Conservation (phyloP, 257 asterid genomes). For the Ilex asprella region DNA sequence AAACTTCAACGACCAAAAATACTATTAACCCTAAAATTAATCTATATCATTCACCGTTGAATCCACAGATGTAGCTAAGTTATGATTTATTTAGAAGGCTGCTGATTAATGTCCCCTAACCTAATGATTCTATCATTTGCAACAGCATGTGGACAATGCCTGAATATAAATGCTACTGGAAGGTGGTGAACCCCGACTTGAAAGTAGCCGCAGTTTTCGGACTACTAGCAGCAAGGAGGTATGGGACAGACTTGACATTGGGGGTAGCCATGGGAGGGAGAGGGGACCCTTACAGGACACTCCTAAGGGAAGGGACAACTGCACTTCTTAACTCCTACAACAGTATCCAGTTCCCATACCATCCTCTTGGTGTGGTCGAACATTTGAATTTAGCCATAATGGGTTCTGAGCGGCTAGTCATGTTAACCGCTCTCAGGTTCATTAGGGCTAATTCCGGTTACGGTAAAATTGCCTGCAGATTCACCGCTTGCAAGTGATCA, state of each 20-base stretch:
- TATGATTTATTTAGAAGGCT: no score
- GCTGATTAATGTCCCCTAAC: background rate
- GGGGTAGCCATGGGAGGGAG: constrained; percentile 53
- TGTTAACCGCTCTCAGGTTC: constrained; percentile 62
- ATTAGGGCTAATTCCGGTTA: constrained; percentile 74
- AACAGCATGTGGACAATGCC: constrained; percentile 75
- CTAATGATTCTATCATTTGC: constrained; percentile 1
- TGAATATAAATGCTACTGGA: constrained; percentile 79
- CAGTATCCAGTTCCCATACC: constrained; percentile 59
- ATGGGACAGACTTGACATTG: constrained; percentile 70
- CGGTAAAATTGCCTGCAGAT: constrained; percentile 43
- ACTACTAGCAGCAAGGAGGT: constrained; percentile 48
- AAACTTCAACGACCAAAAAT: no score
- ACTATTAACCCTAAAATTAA: no score
- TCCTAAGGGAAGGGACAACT: constrained; percentile 79
- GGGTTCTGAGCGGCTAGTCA: constrained; percentile 58
- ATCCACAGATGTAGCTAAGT: no score
- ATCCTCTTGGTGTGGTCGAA: constrained; percentile 48
- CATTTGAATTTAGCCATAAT: constrained; percentile 57
- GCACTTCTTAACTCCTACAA: constrained; percentile 84
- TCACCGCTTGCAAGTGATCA: constrained; percentile 60
- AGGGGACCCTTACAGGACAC: constrained; percentile 84
- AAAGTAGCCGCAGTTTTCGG: constrained; percentile 74
- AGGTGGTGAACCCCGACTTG: constrained; percentile 55
- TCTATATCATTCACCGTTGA: no score